Base-by-base conservation (phyloP, 768 basidiomycete species). In the Nidularia sp. region DNA sequence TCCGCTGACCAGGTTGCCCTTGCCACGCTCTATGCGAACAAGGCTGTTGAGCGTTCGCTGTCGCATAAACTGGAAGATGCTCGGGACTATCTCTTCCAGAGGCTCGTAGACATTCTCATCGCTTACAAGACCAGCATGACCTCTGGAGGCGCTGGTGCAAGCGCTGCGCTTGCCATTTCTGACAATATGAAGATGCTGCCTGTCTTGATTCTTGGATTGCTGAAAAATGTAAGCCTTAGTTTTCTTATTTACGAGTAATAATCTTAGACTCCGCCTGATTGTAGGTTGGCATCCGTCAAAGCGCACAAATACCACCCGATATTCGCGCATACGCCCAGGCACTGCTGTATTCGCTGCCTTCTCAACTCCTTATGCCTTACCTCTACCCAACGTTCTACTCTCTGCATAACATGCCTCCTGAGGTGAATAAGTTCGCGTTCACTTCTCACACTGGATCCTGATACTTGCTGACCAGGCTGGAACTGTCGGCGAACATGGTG, bases 51-150 rank as follows among this genome's bases (percentile, higher is more conserved):
- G 68, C 81, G 89, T 53, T 85, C 87, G 3, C 76, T 93, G 63
- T 84, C 88, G 6, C 82, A 89, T 67, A 93, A 91, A 62, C 70
- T 97, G 13, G 94, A 97, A 67, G 93, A 97, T 60, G 88, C 88
- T 42, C 79, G 94, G 43, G 93, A 93, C 58, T 83, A 84, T n/a
- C 70, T 93, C 45, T 80, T 84, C 66, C 86, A 93, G 73, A 89
- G 85, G 66, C 73, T 96, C 47, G 84, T 90, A 39, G 92, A 95
- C 48, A 84, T 96, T 48, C 72, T 97, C 34, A 77, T 83, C 13
- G 85, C 90, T 8, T 97, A 94, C 77, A 98, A 98, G 80, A 84
- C 85, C 42, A 96, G 91, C 55, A 98, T 98, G 89, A 98, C 96
- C 8, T 85, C 92, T 22, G 87, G 89, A 3, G 94, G 93, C 12